These are phyloP conservation scores for Prunus armeniaca DNA, from an alignment of 306 rosid species.

Conservation along the genomic window DNA sequence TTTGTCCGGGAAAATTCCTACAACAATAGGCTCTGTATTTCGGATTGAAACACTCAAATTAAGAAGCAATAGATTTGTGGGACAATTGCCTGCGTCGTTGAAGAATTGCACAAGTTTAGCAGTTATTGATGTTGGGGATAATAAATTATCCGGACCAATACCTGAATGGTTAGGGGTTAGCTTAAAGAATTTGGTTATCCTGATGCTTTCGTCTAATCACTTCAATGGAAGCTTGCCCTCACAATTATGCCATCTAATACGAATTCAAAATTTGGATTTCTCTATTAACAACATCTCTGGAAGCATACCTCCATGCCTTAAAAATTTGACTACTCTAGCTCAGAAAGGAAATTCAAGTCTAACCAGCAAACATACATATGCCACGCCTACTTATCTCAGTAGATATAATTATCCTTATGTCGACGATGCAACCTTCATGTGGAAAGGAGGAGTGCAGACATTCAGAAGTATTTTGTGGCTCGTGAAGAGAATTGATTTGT, in stretches of 20 bases:
- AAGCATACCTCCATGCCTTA: background rate
- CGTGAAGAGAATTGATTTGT: slow-evolving; percentile 9
- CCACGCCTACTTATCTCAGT: too few species aligned
- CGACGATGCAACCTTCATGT: too few species aligned
- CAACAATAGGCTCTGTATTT: background rate
- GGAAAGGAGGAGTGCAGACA: background rate
- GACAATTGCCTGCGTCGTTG: slow-evolving; percentile 1
- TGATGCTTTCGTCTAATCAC: background rate
- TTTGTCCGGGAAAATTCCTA: background rate
- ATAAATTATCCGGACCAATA: background rate
- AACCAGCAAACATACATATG: too few species aligned
- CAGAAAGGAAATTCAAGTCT: background rate
- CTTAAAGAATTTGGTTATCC: background rate
- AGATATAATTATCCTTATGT: too few species aligned
- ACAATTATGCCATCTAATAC: background rate
- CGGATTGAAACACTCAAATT: background rate
- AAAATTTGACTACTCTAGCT: background rate
- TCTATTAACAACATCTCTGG: background rate
- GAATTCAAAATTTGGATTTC: slow-evolving; percentile 14
- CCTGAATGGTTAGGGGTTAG: slow-evolving; percentile 7
- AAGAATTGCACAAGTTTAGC: background rate
- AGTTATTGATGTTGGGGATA: slow-evolving; percentile 9
- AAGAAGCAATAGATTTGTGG: slow-evolving; percentile 2
- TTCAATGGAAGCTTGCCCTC: slow-evolving; percentile 5
- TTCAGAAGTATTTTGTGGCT: background rate